Base-by-base conservation (phyloP, 1,284 basidiomycete species). In the Ganoderma multipileum region DNA sequence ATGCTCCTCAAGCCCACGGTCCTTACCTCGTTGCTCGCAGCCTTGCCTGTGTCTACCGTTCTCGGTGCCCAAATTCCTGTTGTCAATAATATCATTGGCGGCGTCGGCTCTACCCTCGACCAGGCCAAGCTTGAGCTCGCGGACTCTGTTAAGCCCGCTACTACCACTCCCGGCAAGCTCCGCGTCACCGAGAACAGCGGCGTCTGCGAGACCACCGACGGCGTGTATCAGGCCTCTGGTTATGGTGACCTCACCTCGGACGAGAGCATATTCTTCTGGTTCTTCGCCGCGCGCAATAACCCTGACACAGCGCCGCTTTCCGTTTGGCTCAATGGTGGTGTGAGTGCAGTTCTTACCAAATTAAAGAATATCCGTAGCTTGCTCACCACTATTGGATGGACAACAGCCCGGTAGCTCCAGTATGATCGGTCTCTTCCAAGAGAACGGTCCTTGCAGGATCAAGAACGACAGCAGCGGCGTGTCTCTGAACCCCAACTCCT, bases 401-500 rank as follows among this genome's bases (percentile, higher is more conserved):
- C 47, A 50, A 52, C 81, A 83, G 84, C 88, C 90, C 4, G 91
- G 90, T 69, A 87, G 85, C 71, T 90, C 87, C 7, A 88, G 86
- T 64, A 90, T 91, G 87, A 85, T 91, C 61, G 90, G 91, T n/a
- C 81, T 92, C 16, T 85, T 91, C 74, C 89, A 91, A 71, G 90
- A 90, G 74, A 79, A 85, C 58, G 88, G 89, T 2, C 88, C 91
- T 2, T 92, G 90, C 77, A 82, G 85, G 14, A 87, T 90, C 71
- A 86, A 82, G 54, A 88, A 88, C 62, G 87, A 90, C 69, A 87
- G 84, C 68, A 83, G 79, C 2, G 79, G 83, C 36, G 85, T 89
- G 26, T 80, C 81, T 14, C 75, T 84, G 65, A 91, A 92, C 74
- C 87, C 87, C 0, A 86, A 82, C 74, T 87, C 88, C 0, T 92